These are phyloP conservation scores for Microdochium bolleyi DNA, from an alignment of 2,329 filamentous ascomycete genomes.

Conservation along the genomic window DNA sequence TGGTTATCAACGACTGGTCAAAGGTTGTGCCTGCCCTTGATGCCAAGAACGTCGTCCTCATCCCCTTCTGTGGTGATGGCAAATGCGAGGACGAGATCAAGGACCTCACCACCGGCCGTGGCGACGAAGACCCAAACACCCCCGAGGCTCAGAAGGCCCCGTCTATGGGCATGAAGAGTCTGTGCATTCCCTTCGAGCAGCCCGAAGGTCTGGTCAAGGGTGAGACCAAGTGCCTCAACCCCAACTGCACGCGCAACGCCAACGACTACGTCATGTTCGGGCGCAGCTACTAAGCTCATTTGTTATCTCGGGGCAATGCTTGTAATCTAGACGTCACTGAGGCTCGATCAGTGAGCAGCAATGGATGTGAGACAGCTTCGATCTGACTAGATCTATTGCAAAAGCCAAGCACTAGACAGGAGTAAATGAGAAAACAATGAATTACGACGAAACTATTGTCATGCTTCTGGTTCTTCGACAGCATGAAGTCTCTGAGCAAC, in stretches of 20 bases:
- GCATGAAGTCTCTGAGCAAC: no score
- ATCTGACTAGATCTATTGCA: no score
- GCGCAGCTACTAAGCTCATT: conserved; percentile 47
- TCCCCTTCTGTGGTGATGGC: conserved; percentile 75
- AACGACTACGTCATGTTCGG: conserved; percentile 93
- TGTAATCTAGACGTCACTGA: no score
- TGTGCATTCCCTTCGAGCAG: conserved; percentile 75
- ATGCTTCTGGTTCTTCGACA: no score
- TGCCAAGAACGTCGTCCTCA: conserved; percentile 83
- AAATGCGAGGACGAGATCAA: conserved; percentile 94
- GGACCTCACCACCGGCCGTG: conserved; percentile 75
- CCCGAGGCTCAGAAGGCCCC: conserved; percentile 46
- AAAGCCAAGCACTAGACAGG: no score
- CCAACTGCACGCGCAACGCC: conserved; percentile 68
- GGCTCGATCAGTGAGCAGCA: no score
- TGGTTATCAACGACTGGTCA: conserved; percentile 78
- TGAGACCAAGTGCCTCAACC: conserved; percentile 87
- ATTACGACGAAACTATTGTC: no score
- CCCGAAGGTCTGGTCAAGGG: conserved; percentile 70
- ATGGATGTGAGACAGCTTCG: no score
- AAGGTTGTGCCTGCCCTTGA: conserved; percentile 88
- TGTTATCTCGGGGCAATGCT: no score
- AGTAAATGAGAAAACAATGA: no score
- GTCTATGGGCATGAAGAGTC: conserved; percentile 61
- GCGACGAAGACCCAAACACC: conserved; percentile 42